Conservation (phyloP, 1,284 basidiomycete genomes). For the Pterulicium gracile region DNA sequence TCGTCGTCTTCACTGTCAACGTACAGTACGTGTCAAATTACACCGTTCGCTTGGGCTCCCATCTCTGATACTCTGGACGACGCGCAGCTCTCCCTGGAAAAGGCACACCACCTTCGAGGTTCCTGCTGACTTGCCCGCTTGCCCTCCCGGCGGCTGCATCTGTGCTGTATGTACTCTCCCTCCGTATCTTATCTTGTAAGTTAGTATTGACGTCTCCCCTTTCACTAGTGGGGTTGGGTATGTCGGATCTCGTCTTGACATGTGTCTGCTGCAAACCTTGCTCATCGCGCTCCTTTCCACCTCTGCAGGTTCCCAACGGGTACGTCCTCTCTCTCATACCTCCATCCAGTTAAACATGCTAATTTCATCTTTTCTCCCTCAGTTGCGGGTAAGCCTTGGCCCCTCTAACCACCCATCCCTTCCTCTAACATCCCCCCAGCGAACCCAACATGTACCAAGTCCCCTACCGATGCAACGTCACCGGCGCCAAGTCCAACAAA, state of each 20-base stretch:
- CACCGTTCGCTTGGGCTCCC: constrained; percentile 12
- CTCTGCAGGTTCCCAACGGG: constrained; percentile 20
- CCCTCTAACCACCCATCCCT: constrained; percentile 1
- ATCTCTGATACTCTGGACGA: constrained; percentile 3
- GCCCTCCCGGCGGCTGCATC: constrained; percentile 34
- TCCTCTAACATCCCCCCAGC: constrained; percentile 13
- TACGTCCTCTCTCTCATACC: constrained; percentile 9
- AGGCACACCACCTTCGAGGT: constrained; percentile 32
- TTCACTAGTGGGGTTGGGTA: constrained; percentile 33
- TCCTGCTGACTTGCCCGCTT: constrained; percentile 33
- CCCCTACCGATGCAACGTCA: constrained; percentile 31
- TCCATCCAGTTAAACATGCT: neutral
- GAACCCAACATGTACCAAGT: constrained; percentile 35
- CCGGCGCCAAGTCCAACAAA: constrained; percentile 23
- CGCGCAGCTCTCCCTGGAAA: constrained; percentile 37
- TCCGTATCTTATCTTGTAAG: constrained; percentile 1
- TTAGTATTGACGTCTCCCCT: constrained; percentile 3
- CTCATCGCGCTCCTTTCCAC: constrained; percentile 11
- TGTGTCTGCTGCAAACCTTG: too few species aligned
- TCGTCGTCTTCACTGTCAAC: constrained; percentile 10
- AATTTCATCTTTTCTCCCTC: neutral
- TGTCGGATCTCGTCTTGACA: neutral
- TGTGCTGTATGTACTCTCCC: constrained; percentile 27
- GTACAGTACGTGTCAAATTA: constrained; percentile 7
- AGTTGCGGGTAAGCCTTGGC: constrained; percentile 8